Conservation (phyloP, 352 stramenopile genomes). For the Phytophthora europaea region DNA sequence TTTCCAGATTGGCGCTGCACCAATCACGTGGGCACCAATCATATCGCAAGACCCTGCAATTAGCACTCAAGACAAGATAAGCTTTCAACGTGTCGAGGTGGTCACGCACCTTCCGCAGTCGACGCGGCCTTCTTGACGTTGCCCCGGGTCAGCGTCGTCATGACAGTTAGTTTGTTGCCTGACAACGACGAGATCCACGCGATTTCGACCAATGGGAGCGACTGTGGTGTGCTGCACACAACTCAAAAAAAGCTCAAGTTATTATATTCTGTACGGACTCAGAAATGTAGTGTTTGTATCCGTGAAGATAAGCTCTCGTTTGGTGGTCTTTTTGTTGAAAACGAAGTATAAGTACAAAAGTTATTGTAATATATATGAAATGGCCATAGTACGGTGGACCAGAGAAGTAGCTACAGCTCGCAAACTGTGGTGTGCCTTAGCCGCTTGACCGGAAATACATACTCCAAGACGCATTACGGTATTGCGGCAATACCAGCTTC, state of each 20-base stretch:
- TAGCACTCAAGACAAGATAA: constrained; percentile 6
- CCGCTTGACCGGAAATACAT: background rate
- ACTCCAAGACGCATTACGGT: background rate
- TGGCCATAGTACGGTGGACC: no score
- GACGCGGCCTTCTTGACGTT: constrained; percentile 38
- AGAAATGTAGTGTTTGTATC: no score
- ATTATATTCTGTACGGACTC: no score
- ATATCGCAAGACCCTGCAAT: constrained; percentile 2
- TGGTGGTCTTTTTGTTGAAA: no score
- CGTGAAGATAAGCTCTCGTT: no score
- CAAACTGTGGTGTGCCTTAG: background rate
- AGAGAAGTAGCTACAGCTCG: background rate
- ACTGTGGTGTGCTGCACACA: no score
- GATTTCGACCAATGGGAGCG: no score
- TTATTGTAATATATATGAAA: no score
- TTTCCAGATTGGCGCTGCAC: constrained; percentile 75
- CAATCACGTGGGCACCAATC: constrained; percentile 1
- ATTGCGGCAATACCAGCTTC: background rate
- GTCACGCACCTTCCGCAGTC: constrained; percentile 34
- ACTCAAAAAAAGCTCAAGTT: no score
- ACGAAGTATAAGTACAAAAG: no score
- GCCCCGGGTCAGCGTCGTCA: constrained; percentile 23
- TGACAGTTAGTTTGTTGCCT: no score
- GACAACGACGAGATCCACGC: no score
- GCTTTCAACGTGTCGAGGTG: background rate